Evolutionary conservation across 805 yeast species (phyloP).

Genomic region (Starmera dryadoides): DNA sequence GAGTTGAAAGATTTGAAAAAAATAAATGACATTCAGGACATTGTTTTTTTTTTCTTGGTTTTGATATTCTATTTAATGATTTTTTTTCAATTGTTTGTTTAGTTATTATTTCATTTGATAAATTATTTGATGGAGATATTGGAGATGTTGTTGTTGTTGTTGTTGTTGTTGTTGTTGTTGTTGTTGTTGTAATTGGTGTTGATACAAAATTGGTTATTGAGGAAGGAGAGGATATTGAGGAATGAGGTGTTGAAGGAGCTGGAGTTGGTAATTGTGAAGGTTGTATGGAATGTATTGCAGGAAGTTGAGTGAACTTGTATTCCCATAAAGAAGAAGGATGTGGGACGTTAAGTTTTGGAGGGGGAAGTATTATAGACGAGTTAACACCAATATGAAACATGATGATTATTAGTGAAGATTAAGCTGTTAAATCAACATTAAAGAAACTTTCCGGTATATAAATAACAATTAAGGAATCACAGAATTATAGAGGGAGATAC

Average conservation of each 20-base stretch:
- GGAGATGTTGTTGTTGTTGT: slow-evolving; percentile 13
- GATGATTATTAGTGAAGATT: not conserved
- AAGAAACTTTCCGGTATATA: too few relatives aligned
- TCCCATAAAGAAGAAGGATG: not conserved
- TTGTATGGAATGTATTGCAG: slow-evolving; percentile 1
- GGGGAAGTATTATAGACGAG: not conserved
- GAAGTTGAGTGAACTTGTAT: slow-evolving; percentile 5
- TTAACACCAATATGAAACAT: not conserved
- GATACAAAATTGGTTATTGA: not conserved
- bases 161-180: slow-evolving; percentile 1
- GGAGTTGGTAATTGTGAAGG: not conserved
- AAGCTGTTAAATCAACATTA: not conserved
- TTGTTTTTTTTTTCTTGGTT: slow-evolving; percentile 57
- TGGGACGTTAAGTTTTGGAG: not conserved
- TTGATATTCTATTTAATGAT: slow-evolving; percentile 18
- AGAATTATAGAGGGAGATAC: too few relatives aligned
- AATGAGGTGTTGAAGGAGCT: not conserved
- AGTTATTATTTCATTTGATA: too few relatives aligned
- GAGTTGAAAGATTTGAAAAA: slow-evolving; percentile 79
- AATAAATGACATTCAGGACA: slow-evolving; percentile 63
- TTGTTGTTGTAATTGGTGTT: slow-evolving; percentile 1
- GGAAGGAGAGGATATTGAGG: not conserved
- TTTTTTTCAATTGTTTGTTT: too few relatives aligned
- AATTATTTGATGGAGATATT: slow-evolving; percentile 1
- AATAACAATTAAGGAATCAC: too few relatives aligned